Conservation (phyloP, 306 rosid species). For the Pueraria montana region DNA sequence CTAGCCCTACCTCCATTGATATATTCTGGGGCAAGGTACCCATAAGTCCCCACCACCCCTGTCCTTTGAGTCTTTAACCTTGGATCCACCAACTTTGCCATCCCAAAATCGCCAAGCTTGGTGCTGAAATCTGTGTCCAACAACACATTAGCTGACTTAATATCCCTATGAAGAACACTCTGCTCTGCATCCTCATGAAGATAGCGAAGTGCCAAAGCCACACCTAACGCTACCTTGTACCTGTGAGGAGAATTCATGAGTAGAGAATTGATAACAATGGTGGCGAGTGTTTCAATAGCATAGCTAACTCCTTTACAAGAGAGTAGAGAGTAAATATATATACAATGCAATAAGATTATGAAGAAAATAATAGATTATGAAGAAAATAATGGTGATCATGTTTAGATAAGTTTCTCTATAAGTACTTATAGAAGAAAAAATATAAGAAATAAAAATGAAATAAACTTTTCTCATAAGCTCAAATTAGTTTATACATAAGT, state of each 20-base stretch:
- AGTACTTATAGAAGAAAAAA: too few relatives aligned
- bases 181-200: slow-evolving; percentile 63
- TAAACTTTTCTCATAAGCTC: too few relatives aligned
- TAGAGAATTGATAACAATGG: too few relatives aligned
- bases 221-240: slow-evolving; percentile 50
- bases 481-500: too few relatives aligned
- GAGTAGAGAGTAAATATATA: too few relatives aligned
- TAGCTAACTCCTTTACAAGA: too few relatives aligned
- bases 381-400: too few relatives aligned
- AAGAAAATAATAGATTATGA: too few relatives aligned
- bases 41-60: slow-evolving; percentile 49
- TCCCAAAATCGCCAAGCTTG: slow-evolving; percentile 62
- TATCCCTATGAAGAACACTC: slow-evolving; percentile 60
- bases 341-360: too few relatives aligned
- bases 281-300: too few relatives aligned
- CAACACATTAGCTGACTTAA: slow-evolving; percentile 60
- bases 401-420: too few relatives aligned
- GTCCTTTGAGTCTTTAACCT: slow-evolving; percentile 44
- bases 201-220: slow-evolving; percentile 57
- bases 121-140: slow-evolving; percentile 55
- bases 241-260: not conserved
- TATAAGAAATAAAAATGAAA: too few relatives aligned
- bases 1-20: slow-evolving; percentile 32
- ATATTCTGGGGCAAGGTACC: slow-evolving; percentile 59
- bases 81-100: slow-evolving; percentile 59